Conservation (phyloP, 345 rosid species). For the Microthlaspi erraticum region DNA sequence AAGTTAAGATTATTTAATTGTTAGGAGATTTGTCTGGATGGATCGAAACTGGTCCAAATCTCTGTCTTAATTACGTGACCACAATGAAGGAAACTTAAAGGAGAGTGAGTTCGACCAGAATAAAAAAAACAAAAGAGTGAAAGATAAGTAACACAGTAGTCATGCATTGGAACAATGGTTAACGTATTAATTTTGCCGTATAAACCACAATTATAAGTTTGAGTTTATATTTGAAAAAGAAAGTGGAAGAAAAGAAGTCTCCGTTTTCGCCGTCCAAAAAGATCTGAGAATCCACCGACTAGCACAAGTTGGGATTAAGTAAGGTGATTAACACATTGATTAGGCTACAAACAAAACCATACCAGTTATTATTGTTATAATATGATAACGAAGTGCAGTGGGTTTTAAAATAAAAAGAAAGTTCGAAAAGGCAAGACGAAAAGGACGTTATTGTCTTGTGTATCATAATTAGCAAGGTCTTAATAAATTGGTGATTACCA, state of each 20-base stretch:
- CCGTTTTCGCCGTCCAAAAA: conserved; percentile 40
- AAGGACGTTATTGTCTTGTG: conserved; percentile 33
- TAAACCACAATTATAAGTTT: conserved; percentile 12
- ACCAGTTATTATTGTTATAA: not conserved
- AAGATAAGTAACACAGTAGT: conserved; percentile 7
- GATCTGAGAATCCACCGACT: conserved; percentile 40
- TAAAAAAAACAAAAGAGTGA: conserved; percentile 10
- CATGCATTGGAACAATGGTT: not conserved
- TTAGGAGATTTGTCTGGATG: too few relatives aligned
- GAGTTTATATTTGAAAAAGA: not conserved
- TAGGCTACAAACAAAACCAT: conserved; percentile 18
- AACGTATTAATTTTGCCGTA: conserved; percentile 15
- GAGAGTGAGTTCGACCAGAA: too few relatives aligned
- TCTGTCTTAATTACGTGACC: too few relatives aligned
- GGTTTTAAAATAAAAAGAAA: conserved; percentile 3
- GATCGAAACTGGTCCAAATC: too few relatives aligned
- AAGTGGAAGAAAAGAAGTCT: conserved; percentile 42
- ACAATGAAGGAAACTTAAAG: conserved; percentile 8
- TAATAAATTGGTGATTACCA: conserved; percentile 33
- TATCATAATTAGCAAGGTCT: conserved; percentile 36
- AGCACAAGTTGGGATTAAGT: conserved; percentile 40
- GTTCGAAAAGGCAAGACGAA: conserved; percentile 31
- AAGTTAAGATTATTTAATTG: too few relatives aligned
- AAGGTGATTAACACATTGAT: conserved; percentile 24
- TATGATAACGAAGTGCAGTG: conserved; percentile 10